Evolutionary conservation across 192 early-diverging fungal species (phyloP).

Genomic region (Coemansia sp.): DNA sequence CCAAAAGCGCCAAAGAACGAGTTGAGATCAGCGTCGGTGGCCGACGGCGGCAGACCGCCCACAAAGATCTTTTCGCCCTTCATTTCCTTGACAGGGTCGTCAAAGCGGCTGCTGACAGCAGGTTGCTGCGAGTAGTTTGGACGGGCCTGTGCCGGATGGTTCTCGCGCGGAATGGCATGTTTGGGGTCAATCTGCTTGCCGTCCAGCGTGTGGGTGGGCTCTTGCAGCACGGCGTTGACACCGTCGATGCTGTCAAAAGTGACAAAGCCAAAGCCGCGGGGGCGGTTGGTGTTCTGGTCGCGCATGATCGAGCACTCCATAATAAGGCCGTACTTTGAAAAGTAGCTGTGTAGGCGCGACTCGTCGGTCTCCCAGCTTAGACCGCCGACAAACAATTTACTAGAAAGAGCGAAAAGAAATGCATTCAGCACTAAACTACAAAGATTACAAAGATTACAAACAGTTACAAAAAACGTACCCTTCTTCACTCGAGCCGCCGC

Average conservation of each 20-base stretch:
- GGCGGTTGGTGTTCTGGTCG: conserved; percentile 80
- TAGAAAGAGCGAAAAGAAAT: conserved; percentile 14
- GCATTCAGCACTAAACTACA: conserved; percentile 1
- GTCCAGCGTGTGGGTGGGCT: conserved; percentile 67
- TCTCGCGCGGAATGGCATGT: conserved; percentile 49
- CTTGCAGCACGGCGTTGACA: conserved; percentile 74
- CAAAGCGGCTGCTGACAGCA: background rate
- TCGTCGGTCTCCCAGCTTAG: conserved; percentile 84
- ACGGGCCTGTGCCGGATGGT: conserved; percentile 19
- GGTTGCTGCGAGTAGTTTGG: conserved; percentile 7
- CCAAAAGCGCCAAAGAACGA: conserved; percentile 85
- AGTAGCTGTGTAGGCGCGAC: conserved; percentile 81
- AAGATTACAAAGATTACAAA: conserved; percentile 12
- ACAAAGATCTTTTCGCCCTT: conserved; percentile 84
- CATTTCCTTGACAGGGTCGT: conserved; percentile 40
- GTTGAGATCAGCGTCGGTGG: conserved; percentile 80
- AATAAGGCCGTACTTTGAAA: conserved; percentile 80
- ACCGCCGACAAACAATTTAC: conserved; percentile 94
- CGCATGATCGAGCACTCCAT: conserved; percentile 83
- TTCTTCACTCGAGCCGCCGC: conserved; percentile 31
- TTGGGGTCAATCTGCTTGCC: conserved; percentile 64
- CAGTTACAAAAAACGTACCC: conserved; percentile 42
- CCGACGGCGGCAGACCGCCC: conserved; percentile 80
- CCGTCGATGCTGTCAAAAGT: conserved; percentile 77
- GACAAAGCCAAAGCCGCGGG: conserved; percentile 94